Evolutionary conservation across 2,329 filamentous ascomycete species (phyloP).

Genomic region (Aspergillus phoenicis): DNA sequence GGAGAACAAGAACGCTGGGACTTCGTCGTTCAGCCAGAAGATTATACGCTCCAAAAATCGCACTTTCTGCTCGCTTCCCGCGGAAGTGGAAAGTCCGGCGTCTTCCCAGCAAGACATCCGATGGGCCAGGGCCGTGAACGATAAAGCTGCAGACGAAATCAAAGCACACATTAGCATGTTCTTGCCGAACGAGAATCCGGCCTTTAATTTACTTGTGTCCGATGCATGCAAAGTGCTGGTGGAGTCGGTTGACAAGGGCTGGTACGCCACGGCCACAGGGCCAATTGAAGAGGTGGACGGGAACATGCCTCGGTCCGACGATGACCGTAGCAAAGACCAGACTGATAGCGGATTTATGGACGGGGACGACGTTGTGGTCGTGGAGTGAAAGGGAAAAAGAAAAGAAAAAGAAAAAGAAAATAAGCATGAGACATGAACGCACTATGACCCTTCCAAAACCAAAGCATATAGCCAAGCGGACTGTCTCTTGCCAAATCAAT

Average conservation of each 20-base stretch:
- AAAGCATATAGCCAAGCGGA: no score
- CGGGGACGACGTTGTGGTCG: constrained; percentile 39
- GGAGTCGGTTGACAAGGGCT: constrained; percentile 43
- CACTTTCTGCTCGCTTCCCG: constrained; percentile 86
- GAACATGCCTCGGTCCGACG: constrained; percentile 21
- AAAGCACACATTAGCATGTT: constrained; percentile 69
- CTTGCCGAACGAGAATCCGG: constrained; percentile 46
- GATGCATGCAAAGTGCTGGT: constrained; percentile 43
- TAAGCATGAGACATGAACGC: neutral
- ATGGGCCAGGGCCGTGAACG: constrained; percentile 76
- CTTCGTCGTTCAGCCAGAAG: constrained; percentile 37
- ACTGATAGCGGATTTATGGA: constrained; percentile 34
- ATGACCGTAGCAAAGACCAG: constrained; percentile 12
- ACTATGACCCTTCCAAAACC: no score
- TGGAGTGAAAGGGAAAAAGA: constrained; percentile 29
- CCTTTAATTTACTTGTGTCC: constrained; percentile 44
- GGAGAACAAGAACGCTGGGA: constrained; percentile 25
- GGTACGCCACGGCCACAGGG: constrained; percentile 38
- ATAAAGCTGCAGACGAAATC: constrained; percentile 76
- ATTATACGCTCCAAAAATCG: constrained; percentile 60
- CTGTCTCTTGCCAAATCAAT: no score
- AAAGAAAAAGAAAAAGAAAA: neutral
- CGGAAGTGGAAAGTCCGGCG: constrained; percentile 45
- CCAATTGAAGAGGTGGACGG: constrained; percentile 23
- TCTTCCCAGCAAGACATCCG: constrained; percentile 45